These are phyloP conservation scores for Arthroderma sp. DNA, from an alignment of 2,329 filamentous ascomycete species.

Conservation along the genomic window DNA sequence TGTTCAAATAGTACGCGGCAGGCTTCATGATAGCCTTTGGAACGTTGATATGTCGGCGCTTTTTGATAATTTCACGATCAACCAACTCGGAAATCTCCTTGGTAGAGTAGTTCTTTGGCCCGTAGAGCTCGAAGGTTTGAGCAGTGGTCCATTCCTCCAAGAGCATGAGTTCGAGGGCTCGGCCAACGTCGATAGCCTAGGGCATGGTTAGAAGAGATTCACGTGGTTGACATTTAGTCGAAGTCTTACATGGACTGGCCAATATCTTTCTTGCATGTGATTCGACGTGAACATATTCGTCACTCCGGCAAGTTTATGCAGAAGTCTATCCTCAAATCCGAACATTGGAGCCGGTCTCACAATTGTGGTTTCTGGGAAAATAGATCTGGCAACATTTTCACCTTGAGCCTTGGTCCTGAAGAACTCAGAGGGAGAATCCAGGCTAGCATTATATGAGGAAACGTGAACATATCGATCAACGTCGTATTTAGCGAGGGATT, in stretches of 20 bases:
- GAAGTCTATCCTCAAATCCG: constrained; percentile 84
- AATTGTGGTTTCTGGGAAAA: constrained; percentile 95
- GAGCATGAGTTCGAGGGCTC: constrained; percentile 77
- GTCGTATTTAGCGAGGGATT: constrained; percentile 95
- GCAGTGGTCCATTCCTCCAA: constrained; percentile 82
- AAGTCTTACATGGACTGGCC: constrained; percentile 71
- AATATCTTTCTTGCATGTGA: constrained; percentile 81
- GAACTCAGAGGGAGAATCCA: constrained; percentile 73
- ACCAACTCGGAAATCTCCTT: constrained; percentile 77
- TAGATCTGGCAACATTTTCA: constrained; percentile 70
- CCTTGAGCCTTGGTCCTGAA: constrained; percentile 79
- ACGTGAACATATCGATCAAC: constrained; percentile 94
- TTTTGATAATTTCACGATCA: constrained; percentile 83
- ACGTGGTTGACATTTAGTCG: background rate
- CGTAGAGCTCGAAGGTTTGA: constrained; percentile 89
- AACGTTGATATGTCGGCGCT: constrained; percentile 79
- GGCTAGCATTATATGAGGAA: constrained; percentile 82
- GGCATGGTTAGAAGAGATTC: background rate
- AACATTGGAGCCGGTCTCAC: constrained; percentile 89
- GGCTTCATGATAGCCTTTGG: constrained; percentile 72
- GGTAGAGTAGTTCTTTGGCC: constrained; percentile 83
- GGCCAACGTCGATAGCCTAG: constrained; percentile 76
- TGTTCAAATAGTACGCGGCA: constrained; percentile 62
- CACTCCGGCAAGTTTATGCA: constrained; percentile 69
- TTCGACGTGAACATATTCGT: constrained; percentile 82